Evolutionary conservation across 345 rosid species (phyloP).

Genomic region (Melaleuca quinquenervia): DNA sequence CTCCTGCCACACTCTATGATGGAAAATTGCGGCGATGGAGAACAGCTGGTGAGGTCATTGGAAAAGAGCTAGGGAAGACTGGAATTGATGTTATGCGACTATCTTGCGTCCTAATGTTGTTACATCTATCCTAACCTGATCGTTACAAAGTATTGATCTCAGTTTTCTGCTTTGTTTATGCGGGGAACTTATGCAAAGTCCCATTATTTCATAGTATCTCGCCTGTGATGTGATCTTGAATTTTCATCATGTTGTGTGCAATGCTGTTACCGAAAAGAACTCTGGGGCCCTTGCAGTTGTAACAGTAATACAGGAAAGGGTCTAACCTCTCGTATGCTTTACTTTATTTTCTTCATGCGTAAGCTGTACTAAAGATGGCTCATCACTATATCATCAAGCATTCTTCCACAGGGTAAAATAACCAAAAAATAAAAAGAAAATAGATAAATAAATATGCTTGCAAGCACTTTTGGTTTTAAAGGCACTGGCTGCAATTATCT

Average conservation of each 20-base stretch:
- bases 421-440: background rate
- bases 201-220: background rate
- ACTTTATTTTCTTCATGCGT: background rate
- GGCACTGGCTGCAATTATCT: background rate
- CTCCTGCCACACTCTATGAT: background rate
- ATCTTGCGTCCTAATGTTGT: background rate
- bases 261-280: background rate
- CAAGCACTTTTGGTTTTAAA: background rate
- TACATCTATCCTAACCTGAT: background rate
- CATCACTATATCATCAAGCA: background rate
- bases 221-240: background rate
- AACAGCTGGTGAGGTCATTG: background rate
- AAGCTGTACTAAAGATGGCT: background rate
- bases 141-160: background rate
- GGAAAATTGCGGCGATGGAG: background rate
- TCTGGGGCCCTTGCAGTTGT: background rate
- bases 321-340: background rate
- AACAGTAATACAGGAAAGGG: background rate
- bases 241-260: background rate
- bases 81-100: background rate
- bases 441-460: background rate
- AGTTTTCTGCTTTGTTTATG: background rate
- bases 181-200: background rate
- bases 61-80: background rate
- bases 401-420: background rate